These are phyloP conservation scores for Pascua sp. DNA, from an alignment of 1,284 basidiomycete species.

Conservation along the genomic window DNA sequence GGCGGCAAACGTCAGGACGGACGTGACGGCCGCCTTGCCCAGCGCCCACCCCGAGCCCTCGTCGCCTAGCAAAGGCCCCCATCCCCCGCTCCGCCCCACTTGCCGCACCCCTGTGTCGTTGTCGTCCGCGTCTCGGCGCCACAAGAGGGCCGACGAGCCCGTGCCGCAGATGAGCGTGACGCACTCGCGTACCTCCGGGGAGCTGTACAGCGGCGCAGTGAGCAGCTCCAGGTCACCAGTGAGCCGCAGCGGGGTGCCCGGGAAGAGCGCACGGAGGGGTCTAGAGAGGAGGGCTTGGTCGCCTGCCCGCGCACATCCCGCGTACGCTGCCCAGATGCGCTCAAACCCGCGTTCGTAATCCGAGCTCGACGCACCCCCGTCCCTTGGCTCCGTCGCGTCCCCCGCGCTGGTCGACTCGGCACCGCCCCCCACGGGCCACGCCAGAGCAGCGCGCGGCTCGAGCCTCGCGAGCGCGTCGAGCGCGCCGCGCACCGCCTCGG, in stretches of 20 bases:
- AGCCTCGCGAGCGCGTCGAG: background rate
- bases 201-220: conserved; percentile 5
- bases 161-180: conserved; percentile 20
- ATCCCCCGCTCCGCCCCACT: conserved; percentile 11
- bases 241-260: conserved; percentile 4
- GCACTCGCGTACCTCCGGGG: background rate
- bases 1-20: conserved; percentile 12
- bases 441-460: no score
- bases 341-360: background rate
- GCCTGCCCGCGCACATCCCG: conserved; percentile 14
- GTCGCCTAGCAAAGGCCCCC: conserved; percentile 20
- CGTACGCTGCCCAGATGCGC: conserved; percentile 14
- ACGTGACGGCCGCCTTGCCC: conserved; percentile 13
- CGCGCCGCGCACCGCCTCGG: conserved; percentile 1
- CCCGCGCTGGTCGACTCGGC: background rate
- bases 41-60: conserved; percentile 17
- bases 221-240: conserved; percentile 18
- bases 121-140: background rate
- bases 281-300: conserved; percentile 12
- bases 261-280: conserved; percentile 2
- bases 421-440: background rate
- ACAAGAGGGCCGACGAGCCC: conserved; percentile 9
- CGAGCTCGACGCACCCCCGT: background rate
- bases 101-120: background rate
- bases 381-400: background rate